Conservation (phyloP, 1,284 basidiomycete species). For the Coriolopsis trogii region DNA sequence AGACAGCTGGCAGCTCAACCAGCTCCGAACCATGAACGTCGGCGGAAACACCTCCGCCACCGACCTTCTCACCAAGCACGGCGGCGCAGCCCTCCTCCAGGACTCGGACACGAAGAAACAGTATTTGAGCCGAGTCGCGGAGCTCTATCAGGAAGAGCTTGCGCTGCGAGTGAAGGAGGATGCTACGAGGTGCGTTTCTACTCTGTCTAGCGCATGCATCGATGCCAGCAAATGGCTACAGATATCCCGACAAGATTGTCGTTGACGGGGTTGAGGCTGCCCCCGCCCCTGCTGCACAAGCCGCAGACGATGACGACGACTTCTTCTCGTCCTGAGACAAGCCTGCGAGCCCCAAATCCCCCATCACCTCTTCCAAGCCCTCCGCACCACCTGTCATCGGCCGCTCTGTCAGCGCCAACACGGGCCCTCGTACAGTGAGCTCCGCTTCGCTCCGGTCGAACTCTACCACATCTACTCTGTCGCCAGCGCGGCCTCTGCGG, state of each 20-base stretch:
- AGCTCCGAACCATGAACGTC: constrained; percentile 96
- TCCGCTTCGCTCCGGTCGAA: constrained; percentile 57
- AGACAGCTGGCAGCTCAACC: constrained; percentile 91
- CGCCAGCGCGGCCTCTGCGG: constrained; percentile 35
- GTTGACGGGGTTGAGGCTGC: constrained; percentile 73
- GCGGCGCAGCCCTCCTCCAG: constrained; percentile 70
- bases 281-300: constrained; percentile 35
- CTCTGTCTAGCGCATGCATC: neutral
- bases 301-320: constrained; percentile 78
- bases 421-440: constrained; percentile 64
- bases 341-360: constrained; percentile 59
- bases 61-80: constrained; percentile 91
- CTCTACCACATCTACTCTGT: constrained; percentile 38
- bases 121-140: constrained; percentile 84
- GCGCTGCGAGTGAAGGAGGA: constrained; percentile 85
- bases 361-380: constrained; percentile 51
- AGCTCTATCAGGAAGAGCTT: constrained; percentile 93
- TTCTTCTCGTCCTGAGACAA: constrained; percentile 98
- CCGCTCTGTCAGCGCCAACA: constrained; percentile 43
- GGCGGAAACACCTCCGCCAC: constrained; percentile 90
- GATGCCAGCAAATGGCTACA: constrained; percentile 32
- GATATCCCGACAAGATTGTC: constrained; percentile 76
- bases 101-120: constrained; percentile 88
- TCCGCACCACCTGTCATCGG: constrained; percentile 62
- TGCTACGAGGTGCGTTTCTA: constrained; percentile 54